Base-by-base conservation (phyloP, 2,329 filamentous ascomycete species). In the Dichotomopilus funicola region DNA sequence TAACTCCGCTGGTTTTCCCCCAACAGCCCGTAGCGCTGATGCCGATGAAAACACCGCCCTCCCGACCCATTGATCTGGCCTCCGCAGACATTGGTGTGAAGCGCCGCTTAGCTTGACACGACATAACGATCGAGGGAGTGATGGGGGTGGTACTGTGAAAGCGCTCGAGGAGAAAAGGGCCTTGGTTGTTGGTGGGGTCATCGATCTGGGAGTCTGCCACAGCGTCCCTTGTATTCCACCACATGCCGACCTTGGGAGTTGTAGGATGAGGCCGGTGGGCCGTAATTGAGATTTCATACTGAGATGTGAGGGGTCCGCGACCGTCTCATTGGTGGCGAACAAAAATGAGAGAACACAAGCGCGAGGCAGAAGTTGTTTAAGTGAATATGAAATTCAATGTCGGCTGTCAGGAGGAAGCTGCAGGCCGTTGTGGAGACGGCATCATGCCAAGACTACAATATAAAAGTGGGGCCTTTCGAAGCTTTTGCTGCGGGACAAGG, bases 21-120 rank as follows among this genome's bases (percentile, higher is more conserved):
- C 27, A 9, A 27, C 38, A 6, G 49, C 11, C 47, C 52, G 42
- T 38, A 27, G 35, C 7, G 8, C 10, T n/a, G 50, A 42, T 13
- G 43, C 49, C 9, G 58, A 47, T 12, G 58, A 59, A 19, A 57
- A 55, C 1, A 44, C 13, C 3, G 46, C 13, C 46, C 49, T 53
- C 11, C 27, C 41, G 1, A 34, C 6, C 37, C 10, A 11, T 42
- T 8, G 34, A 10, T 34, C 9, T 3, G 43, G n/a, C 11, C 4
- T 33, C 6, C 1, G 5, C 12, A 11, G 2, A 8, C 19, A 27
- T 27, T 27, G 19, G 3, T 27, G 10, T 53, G 6, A 6, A 31
- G 3, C 6, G 10, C 2, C n/a, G 6, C 35, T 27, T 27, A 51
- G n/a, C n/a, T 33, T 40, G n/a, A 43, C 49, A 27, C 42, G 54